These are phyloP conservation scores for Mycena albidolilacea DNA, from an alignment of 768 basidiomycete species.

Conservation along the genomic window DNA sequence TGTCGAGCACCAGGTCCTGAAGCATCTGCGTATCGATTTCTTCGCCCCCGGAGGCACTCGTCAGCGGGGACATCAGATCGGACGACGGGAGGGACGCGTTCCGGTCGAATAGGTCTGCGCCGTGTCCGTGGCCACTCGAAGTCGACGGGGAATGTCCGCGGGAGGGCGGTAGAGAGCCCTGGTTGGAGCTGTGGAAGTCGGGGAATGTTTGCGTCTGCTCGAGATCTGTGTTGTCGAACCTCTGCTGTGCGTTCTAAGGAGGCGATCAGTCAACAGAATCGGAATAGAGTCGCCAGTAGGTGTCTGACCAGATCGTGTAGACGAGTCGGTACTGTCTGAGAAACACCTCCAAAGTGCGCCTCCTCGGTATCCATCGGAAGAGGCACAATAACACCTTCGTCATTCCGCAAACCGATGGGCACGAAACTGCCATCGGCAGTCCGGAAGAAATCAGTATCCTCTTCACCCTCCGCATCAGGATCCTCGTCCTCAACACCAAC, in stretches of 20 bases:
- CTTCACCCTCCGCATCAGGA: slow-evolving; percentile 73
- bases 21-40: slow-evolving; percentile 47
- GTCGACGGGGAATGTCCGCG: slow-evolving; percentile 24
- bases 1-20: slow-evolving; percentile 46
- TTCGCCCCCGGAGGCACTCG: slow-evolving; percentile 39
- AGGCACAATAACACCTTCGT: slow-evolving; percentile 69
- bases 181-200: slow-evolving; percentile 27
- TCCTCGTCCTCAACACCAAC: slow-evolving; percentile 65
- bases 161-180: slow-evolving; percentile 46
- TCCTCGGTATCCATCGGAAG: slow-evolving; percentile 53
- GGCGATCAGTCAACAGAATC: slow-evolving; percentile 20
- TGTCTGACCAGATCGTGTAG: slow-evolving; percentile 70
- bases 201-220: slow-evolving; percentile 68
- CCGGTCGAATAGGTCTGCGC: slow-evolving; percentile 31
- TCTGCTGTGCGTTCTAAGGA: slow-evolving; percentile 28
- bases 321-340: slow-evolving; percentile 66
- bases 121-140: slow-evolving; percentile 14
- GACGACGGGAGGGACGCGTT: slow-evolving; percentile 41
- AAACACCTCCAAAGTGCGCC: slow-evolving; percentile 65
- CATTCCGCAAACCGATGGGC: slow-evolving; percentile 73
- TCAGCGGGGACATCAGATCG: slow-evolving; percentile 34
- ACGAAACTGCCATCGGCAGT: slow-evolving; percentile 54
- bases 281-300: neutral
- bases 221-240: slow-evolving; percentile 47
- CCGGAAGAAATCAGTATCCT: slow-evolving; percentile 62